These are phyloP conservation scores for Fusarium piperis DNA, from an alignment of 2,329 filamentous ascomycete genomes.

Conservation along the genomic window DNA sequence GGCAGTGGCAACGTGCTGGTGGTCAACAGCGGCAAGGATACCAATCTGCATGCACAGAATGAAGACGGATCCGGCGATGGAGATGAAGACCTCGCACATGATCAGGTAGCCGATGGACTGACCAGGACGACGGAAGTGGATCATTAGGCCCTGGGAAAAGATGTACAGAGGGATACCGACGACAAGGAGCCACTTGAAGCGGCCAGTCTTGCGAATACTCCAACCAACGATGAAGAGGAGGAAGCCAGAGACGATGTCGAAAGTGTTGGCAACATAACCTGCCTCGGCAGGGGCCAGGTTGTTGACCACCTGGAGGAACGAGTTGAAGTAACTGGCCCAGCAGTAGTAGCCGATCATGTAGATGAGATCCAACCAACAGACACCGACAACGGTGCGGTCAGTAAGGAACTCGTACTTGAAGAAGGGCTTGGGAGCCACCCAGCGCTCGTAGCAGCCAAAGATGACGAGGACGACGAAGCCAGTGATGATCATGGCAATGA, in stretches of 20 bases:
- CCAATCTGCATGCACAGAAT: slow-evolving; percentile 47
- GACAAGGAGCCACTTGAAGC: slow-evolving; percentile 60
- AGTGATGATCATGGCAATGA: slow-evolving; percentile 65
- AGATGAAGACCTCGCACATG: slow-evolving; percentile 62
- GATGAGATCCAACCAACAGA: slow-evolving; percentile 52
- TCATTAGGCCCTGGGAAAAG: slow-evolving; percentile 57
- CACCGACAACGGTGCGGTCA: slow-evolving; percentile 60
- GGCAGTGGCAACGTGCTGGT: slow-evolving; percentile 46
- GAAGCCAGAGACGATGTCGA: slow-evolving; percentile 59
- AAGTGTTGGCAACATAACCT: slow-evolving; percentile 59
- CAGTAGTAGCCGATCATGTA: slow-evolving; percentile 56
- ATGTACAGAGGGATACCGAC: slow-evolving; percentile 65
- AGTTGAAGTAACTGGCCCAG: slow-evolving; percentile 60
- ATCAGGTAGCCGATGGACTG: slow-evolving; percentile 57
- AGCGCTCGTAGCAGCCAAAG: slow-evolving; percentile 68
- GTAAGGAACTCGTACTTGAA: slow-evolving; percentile 61
- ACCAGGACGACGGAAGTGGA: slow-evolving; percentile 45
- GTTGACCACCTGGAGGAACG: slow-evolving; percentile 63
- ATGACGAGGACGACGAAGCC: slow-evolving; percentile 61
- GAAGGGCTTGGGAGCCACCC: slow-evolving; percentile 63
- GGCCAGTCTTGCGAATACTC: slow-evolving; percentile 58
- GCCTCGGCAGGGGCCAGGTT: slow-evolving; percentile 57
- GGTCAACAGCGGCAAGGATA: slow-evolving; percentile 45
- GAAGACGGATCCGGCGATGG: slow-evolving; percentile 62
- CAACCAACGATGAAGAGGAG: slow-evolving; percentile 58